A percentile compares a stretch with the other conserved stretches of the same genome.
Evolutionary conservation across 2,329 filamentous ascomycete species (phyloP).

Genomic region (Tolypocladium inflatum): DNA sequence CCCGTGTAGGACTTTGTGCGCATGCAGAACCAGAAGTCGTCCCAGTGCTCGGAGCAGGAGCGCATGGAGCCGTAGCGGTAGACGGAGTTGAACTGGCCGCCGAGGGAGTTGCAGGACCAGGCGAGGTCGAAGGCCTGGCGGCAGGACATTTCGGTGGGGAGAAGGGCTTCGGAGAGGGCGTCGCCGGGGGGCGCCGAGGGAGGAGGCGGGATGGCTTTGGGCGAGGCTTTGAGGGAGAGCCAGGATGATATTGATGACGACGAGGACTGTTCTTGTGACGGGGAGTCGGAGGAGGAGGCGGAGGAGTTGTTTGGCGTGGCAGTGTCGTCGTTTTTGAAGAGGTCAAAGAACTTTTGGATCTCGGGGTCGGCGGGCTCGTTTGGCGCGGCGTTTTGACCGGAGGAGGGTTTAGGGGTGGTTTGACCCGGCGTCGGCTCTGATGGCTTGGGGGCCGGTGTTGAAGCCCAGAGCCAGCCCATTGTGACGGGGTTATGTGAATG

Average conservation of each 20-base stretch:
- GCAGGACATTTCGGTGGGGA: slow-evolving; percentile 80
- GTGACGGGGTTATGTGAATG: slow-evolving; percentile 6
- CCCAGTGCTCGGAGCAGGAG: slow-evolving; percentile 76
- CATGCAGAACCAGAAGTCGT: slow-evolving; percentile 98
- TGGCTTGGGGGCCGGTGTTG: slow-evolving; percentile 22
- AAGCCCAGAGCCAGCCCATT: slow-evolving; percentile 57
- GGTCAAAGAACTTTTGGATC: slow-evolving; percentile 43
- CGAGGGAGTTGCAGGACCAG: slow-evolving; percentile 87
- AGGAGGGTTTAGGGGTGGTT: slow-evolving; percentile 10
- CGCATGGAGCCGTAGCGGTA: slow-evolving; percentile 77
- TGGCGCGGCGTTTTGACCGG: slow-evolving; percentile 11
- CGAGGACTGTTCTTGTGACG: slow-evolving; percentile 18
- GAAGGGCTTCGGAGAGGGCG: slow-evolving; percentile 56
- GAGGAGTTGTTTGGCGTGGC: slow-evolving; percentile 10
- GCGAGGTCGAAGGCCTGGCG: slow-evolving; percentile 83
- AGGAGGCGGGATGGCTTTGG: slow-evolving; percentile 9
- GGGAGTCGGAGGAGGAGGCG: slow-evolving; percentile 7
- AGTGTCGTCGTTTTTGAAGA: slow-evolving; percentile 27
- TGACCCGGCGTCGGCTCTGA: slow-evolving; percentile 12
- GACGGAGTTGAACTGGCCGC: slow-evolving; percentile 83
- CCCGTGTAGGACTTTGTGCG: slow-evolving; percentile 57
- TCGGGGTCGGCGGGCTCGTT: slow-evolving; percentile 34
- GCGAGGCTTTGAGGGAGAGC: slow-evolving; percentile 23
- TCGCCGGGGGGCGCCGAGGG: slow-evolving; percentile 21
- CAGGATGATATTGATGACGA: slow-evolving; percentile 21